Base-by-base conservation (phyloP, 2,329 filamentous ascomycete species). In the Byssoonygena ceratinophila region DNA sequence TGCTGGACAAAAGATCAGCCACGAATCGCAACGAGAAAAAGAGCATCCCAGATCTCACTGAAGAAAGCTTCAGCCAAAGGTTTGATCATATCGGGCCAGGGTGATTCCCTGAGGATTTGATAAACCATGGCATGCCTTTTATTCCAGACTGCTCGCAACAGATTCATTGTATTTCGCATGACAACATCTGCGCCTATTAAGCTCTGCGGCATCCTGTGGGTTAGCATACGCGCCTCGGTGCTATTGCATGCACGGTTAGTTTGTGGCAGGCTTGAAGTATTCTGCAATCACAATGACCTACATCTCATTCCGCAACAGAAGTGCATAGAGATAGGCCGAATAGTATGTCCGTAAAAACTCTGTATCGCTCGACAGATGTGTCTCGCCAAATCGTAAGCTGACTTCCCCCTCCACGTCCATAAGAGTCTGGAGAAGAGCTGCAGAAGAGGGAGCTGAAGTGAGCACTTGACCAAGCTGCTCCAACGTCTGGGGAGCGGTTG, bases 231-330 rank as follows among this genome's bases (percentile, higher is more conserved):
- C 49, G 69, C 68, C 65, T 71, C 69, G 43, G 47, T 53, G 7
- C 53, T 50, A 22, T 36, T 37, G 1, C 6, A 12, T 16, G 52
- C 22, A 3, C 32, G 44, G 44, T 43, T 52, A 52, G 40, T 14
- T 29, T 29, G 27, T 4, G 9, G 8, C 22, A 29, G 12, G 23
- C 7, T 22, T 23, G 18, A 39, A 14, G 4, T 4, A 4, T 25
- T 22, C 12, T 14, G 8, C 2, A 25, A 22, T 20, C 18, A 14
- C 46, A 36, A 6, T 8, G 18, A 39, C 67, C 59, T 27, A 71
- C 69, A 69, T 61, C 59, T 71, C 62, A 46, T 69, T 62, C 8
- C 63, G 64, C 40, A 71, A 63, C 44, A 71, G 64, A 37, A 70
- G 67, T 5, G 65, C 64, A 44, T 71, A 63, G 44, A 71, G 63